A percentile compares a stretch with the other conserved stretches of the same genome.
Evolutionary conservation across 2,329 filamentous ascomycete species (phyloP).

Genomic region (Westerdykella sp.): DNA sequence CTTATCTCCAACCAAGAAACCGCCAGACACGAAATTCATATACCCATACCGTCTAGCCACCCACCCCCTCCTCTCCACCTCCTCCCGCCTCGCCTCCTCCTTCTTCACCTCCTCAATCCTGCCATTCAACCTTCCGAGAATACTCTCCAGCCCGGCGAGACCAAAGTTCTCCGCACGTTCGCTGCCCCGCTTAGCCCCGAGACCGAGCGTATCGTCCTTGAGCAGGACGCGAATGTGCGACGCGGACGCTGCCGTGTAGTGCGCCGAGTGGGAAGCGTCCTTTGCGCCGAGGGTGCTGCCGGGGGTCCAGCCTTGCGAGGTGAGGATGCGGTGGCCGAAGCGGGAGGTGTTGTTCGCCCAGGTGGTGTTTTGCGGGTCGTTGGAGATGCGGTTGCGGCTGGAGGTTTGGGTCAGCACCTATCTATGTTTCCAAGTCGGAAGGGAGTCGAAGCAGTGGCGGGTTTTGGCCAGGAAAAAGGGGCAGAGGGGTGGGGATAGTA

Average conservation of each 20-base stretch:
- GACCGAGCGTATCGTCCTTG: constrained; percentile 85
- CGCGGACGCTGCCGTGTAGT: constrained; percentile 73
- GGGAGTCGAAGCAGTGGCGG: constrained; percentile 1
- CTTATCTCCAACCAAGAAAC: constrained; percentile 59
- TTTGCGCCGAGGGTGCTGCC: constrained; percentile 75
- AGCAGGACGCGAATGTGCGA: constrained; percentile 79
- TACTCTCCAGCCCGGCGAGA: constrained; percentile 75
- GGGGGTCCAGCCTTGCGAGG: constrained; percentile 82
- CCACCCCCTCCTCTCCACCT: constrained; percentile 67
- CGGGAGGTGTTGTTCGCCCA: constrained; percentile 78
- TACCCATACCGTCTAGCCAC: constrained; percentile 69
- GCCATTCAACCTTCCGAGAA: constrained; percentile 85
- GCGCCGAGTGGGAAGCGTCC: constrained; percentile 65
- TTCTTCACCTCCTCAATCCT: constrained; percentile 68
- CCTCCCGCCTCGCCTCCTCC: constrained; percentile 61
- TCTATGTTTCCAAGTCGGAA: constrained; percentile 6
- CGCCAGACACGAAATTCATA: constrained; percentile 84
- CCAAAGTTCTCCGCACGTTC: constrained; percentile 69
- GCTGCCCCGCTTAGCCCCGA: constrained; percentile 73
- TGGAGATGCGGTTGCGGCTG: constrained; percentile 66
- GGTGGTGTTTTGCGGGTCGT: constrained; percentile 92
- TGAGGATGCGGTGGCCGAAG: constrained; percentile 86
- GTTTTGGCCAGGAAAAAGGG: neutral
- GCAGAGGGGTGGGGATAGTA: constrained; percentile 31
- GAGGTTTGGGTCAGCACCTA: constrained; percentile 10